Percentiles rank a stretch among this genome's conserved stretches.
phyloP scores from a whole-genome alignment of 495 filamentous ascomycete species.

The Talaromyces adpressus region DNA sequence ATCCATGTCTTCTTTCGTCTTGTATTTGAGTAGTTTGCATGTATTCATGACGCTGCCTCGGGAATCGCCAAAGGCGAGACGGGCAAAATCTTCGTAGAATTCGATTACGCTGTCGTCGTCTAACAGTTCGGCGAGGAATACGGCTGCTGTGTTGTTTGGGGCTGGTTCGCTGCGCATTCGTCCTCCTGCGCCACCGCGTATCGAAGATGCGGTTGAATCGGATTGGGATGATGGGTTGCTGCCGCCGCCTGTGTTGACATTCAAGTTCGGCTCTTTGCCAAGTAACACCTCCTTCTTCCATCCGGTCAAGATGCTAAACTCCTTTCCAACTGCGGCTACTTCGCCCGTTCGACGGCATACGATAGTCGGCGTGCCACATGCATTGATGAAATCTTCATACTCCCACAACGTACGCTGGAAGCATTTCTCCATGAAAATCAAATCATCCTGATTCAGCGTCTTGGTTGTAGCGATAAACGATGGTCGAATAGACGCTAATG shows the following conservation, averaged over 20 bases:
- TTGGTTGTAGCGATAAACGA: constrained; percentile 85
- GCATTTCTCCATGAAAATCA: constrained; percentile 96
- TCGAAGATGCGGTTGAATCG: constrained; percentile 18
- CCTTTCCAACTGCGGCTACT: constrained; percentile 85
- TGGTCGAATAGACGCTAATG: constrained; percentile 81
- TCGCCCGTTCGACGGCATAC: constrained; percentile 90
- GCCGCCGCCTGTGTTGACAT: constrained; percentile 64
- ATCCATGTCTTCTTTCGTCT: constrained; percentile 59
- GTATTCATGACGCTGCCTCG: constrained; percentile 73
- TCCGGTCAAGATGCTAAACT: constrained; percentile 88
- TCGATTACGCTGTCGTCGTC: constrained; percentile 90
- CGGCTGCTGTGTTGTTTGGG: constrained; percentile 23
- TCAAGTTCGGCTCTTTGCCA: constrained; percentile 81
- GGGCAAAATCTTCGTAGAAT: constrained; percentile 94
- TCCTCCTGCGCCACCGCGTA: neutral
- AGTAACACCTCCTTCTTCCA: constrained; percentile 90
- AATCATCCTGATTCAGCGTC: constrained; percentile 73
- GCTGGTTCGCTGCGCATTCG: constrained; percentile 3
- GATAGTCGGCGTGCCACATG: constrained; percentile 80
- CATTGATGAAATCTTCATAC: constrained; percentile 85
- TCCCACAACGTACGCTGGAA: constrained; percentile 89
- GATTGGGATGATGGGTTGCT: constrained; percentile 12
- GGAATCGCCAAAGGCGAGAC: constrained; percentile 83
- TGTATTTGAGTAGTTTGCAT: constrained; percentile 87
- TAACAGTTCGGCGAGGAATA: constrained; percentile 85